Evolutionary conservation across 768 basidiomycete genomes (phyloP), one percentile per base, ranked within the genome.

Genomic region (Paxillus rubicundulus): DNA sequence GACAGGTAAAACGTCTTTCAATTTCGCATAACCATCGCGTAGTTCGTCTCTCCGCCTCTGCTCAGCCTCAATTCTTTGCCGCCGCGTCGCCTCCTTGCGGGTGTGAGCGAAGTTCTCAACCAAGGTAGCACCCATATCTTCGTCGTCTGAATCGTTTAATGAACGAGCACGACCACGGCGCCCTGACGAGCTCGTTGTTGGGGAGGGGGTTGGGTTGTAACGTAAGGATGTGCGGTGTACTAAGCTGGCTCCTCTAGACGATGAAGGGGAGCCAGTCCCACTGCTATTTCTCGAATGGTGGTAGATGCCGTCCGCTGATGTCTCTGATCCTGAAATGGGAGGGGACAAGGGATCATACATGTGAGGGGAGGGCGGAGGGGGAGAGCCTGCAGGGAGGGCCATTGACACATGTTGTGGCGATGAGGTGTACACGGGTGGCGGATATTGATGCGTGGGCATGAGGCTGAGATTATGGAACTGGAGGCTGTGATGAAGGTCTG

Each of bases 61-160:
- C 70, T 92, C 89, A n/a, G 89, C 90, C 73, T 92, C 89, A 51
- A 92, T 92, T 48, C 90, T 78, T 70, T 92, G 89, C 64, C 84
- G 77, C 30, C 90, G 76, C 9, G 90, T 92, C 18, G 88, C 88
- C 72, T 92, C 89, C 66, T 92, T 92, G 64, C 89, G 76, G 9
- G 84, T 82, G 68, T 85, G 80, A 6, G 88, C 89, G 50, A 90
- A 77, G 56, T 82, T 85, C 67, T 90, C 86, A 34, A 80, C 78
- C 65, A 80, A 81, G 53, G 80, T 73, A 49, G 81, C 76, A 57
- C 85, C 86, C 85, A 87, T 86, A 56, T 76, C 75, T 62, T 85
- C 83, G 71, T 88, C 86, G 81, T 87, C 85, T 17, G 85, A 86
- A 69, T 90, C 89, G 62, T 84, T 84, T 30, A 77, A 60, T 20